These are phyloP conservation scores for Candida suzukii DNA, from an alignment of 805 yeast genomes.

Conservation along the genomic window DNA sequence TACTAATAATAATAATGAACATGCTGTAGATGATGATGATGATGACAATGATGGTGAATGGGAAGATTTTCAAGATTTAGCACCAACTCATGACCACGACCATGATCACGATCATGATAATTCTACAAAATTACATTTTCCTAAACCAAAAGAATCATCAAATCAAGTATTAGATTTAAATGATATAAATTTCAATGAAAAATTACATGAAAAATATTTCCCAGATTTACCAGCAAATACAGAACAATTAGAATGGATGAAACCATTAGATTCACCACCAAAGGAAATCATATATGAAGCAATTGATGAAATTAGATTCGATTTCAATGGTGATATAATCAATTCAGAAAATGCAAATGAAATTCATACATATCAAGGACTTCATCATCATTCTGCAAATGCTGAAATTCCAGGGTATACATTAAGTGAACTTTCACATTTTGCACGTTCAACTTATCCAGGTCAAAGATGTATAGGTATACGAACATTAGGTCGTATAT, in stretches of 20 bases:
- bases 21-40: too few species aligned
- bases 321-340: conserved; percentile 75
- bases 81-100: conserved; percentile 41
- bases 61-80: conserved; percentile 47
- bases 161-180: conserved; percentile 41
- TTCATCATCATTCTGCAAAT: conserved; percentile 87
- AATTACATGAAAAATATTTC: conserved; percentile 76
- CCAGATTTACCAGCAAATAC: conserved; percentile 86
- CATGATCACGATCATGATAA: conserved; percentile 27
- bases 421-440: conserved; percentile 69
- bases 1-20: background rate
- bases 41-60: conserved; percentile 37
- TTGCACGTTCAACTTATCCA: conserved; percentile 70
- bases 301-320: conserved; percentile 74
- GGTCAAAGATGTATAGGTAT: conserved; percentile 86
- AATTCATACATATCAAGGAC: conserved; percentile 38
- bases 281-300: conserved; percentile 38
- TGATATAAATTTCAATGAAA: conserved; percentile 73
- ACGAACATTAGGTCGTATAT: conserved; percentile 78
- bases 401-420: conserved; percentile 94
- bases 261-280: conserved; percentile 41
- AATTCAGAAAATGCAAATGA: conserved; percentile 21
- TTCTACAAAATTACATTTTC: conserved; percentile 56
- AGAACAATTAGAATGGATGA: conserved; percentile 88
- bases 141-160: conserved; percentile 37